Conservation (phyloP, 306 rosid genomes). For the Medicago lupulina region DNA sequence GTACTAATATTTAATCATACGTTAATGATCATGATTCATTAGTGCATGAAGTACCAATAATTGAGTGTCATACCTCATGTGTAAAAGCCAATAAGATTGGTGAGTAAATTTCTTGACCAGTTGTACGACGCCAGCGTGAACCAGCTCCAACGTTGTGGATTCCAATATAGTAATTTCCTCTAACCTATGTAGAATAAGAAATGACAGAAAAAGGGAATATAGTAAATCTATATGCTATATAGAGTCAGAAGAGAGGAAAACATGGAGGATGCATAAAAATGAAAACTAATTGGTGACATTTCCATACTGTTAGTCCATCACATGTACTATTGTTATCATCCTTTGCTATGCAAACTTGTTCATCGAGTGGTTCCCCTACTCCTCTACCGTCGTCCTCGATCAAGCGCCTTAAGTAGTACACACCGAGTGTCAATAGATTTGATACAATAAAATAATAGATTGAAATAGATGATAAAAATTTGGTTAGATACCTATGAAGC, state of each 20-base stretch:
- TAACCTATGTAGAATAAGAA: conserved; percentile 50
- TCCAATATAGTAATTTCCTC: conserved; percentile 69
- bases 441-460: not conserved
- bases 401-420: conserved; percentile 61
- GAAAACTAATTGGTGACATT: not conserved
- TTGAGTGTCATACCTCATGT: conserved; percentile 57
- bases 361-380: conserved; percentile 85
- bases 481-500: conserved; percentile 76
- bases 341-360: conserved; percentile 55
- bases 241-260: conserved; percentile 1
- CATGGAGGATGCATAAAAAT: conserved; percentile 4
- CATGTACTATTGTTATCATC: conserved; percentile 18
- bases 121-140: conserved; percentile 75
- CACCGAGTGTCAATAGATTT: conserved; percentile 9
- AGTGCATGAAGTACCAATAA: not conserved
- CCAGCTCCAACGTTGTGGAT: conserved; percentile 62
- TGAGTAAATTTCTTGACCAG: conserved; percentile 80
- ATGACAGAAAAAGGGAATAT: not conserved
- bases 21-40: not conserved
- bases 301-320: conserved; percentile 61
- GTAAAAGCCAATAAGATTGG: conserved; percentile 71
- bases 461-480: conserved; percentile 13
- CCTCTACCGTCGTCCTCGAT: conserved; percentile 69
- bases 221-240: not conserved
- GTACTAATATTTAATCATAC: not conserved